Percentiles rank a stretch among this genome's conserved stretches.
Conservation (phyloP, 768 basidiomycete species). For the Suillus subaureus region DNA sequence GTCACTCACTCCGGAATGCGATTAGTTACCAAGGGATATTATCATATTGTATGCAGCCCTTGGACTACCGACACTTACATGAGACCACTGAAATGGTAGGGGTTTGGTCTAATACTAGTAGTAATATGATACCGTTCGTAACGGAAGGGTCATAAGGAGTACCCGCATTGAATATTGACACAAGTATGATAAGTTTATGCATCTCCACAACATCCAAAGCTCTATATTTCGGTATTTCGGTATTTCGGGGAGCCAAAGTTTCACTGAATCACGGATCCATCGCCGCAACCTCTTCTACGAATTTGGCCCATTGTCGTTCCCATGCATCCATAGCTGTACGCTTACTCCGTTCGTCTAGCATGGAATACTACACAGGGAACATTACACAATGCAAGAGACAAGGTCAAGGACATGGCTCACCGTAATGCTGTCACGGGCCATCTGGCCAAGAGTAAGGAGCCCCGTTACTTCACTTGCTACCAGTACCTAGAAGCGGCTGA, state of each 20-base stretch:
- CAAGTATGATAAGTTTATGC: not conserved
- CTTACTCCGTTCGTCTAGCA: constrained; percentile 48
- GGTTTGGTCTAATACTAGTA: not conserved
- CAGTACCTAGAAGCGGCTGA: constrained; percentile 45
- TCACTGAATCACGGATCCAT: constrained; percentile 15
- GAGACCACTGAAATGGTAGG: not conserved
- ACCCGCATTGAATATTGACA: not conserved
- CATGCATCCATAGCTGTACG: constrained; percentile 41
- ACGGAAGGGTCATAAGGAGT: not conserved
- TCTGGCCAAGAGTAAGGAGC: constrained; percentile 55
- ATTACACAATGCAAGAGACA: constrained; percentile 8
- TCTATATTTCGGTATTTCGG: not conserved
- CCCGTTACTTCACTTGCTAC: constrained; percentile 67
- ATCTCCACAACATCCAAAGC: not conserved
- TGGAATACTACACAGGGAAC: constrained; percentile 47
- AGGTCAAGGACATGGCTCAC: constrained; percentile 30
- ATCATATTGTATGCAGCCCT: no score
- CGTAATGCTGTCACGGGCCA: constrained; percentile 65
- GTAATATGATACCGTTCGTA: not conserved
- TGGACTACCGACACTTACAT: no score
- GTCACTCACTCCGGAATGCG: no score
- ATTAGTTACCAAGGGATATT: no score
- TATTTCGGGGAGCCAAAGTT: constrained; percentile 8
- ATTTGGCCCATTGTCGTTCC: constrained; percentile 49
- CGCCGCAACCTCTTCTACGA: constrained; percentile 40